Evolutionary conservation across 164 flowering plant genomes (phyloP).

Genomic region (Vitis rupestris): DNA sequence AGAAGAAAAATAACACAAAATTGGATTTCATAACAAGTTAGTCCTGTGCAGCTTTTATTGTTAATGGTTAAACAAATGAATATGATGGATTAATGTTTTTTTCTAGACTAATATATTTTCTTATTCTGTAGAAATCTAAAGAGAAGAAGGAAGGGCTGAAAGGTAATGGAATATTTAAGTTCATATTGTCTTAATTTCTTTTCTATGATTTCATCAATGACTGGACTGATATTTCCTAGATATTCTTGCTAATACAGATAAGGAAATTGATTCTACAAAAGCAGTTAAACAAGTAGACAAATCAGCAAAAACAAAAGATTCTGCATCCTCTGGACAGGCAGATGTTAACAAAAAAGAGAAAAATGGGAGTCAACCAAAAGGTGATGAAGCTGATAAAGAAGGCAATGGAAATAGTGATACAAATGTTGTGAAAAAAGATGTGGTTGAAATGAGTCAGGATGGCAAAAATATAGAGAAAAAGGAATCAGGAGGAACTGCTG

Average conservation of each 20-base stretch:
- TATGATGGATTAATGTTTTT: background rate
- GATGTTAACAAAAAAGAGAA: constrained; percentile 29
- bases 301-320: constrained; percentile 29
- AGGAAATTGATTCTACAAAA: constrained; percentile 28
- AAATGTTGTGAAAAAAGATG: constrained; percentile 21
- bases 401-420: constrained; percentile 16
- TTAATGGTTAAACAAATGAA: background rate
- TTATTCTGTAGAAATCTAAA: constrained; percentile 41
- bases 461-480: constrained; percentile 23
- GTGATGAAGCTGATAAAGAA: constrained; percentile 19
- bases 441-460: constrained; percentile 19
- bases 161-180: constrained; percentile 33
- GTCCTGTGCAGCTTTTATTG: background rate
- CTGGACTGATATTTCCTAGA: background rate
- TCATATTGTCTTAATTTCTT: background rate
- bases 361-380: constrained; percentile 14
- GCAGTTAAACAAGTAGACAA: constrained; percentile 24
- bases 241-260: constrained; percentile 19
- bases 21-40: too few relatives aligned
- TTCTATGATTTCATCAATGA: background rate
- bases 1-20: too few relatives aligned
- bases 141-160: constrained; percentile 43
- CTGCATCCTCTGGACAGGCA: constrained; percentile 22
- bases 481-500: constrained; percentile 30
- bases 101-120: constrained; percentile 2